Percentiles rank a stretch among this genome's conserved stretches.
These are phyloP conservation scores for Monascus purpureus DNA, from an alignment of 495 filamentous ascomycete species.

Conservation along the genomic window DNA sequence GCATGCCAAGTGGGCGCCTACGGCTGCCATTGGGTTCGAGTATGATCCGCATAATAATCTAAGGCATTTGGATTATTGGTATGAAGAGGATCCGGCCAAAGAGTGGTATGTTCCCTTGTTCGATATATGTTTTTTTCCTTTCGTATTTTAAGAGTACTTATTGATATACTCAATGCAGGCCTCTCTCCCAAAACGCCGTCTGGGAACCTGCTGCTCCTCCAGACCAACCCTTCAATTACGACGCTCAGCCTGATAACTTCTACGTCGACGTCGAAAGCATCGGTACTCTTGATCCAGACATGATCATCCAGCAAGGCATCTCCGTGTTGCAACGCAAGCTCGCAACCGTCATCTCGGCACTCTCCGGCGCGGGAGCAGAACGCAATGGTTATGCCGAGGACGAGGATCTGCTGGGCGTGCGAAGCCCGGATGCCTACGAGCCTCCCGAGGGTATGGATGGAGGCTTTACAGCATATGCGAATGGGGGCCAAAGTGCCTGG, in stretches of 20 bases:
- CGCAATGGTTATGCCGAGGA: constrained; percentile 35
- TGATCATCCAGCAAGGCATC: constrained; percentile 78
- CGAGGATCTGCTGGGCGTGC: constrained; percentile 43
- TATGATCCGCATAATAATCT: constrained; percentile 96
- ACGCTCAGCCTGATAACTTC: constrained; percentile 70
- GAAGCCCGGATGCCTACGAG: constrained; percentile 45
- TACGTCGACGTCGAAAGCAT: constrained; percentile 88
- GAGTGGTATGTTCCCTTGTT: constrained; percentile 65
- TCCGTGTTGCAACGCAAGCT: constrained; percentile 81
- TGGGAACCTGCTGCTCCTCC: constrained; percentile 67
- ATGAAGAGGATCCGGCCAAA: constrained; percentile 64
- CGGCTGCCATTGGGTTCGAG: constrained; percentile 86
- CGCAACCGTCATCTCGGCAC: constrained; percentile 63
- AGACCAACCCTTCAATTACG: constrained; percentile 82
- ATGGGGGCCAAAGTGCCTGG: constrained; percentile 48
- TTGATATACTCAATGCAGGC: constrained; percentile 38
- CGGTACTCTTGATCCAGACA: constrained; percentile 75
- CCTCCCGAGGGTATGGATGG: constrained; percentile 50
- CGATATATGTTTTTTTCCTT: constrained; percentile 1
- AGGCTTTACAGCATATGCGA: constrained; percentile 64
- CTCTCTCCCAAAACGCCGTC: constrained; percentile 66
- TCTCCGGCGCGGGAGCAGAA: constrained; percentile 36
- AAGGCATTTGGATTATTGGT: constrained; percentile 82
- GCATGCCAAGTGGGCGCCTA: constrained; percentile 93
- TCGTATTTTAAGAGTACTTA: constrained; percentile 1